Base-by-base conservation (phyloP, 2,329 filamentous ascomycete genomes). In the Aspergillus bombycis region DNA sequence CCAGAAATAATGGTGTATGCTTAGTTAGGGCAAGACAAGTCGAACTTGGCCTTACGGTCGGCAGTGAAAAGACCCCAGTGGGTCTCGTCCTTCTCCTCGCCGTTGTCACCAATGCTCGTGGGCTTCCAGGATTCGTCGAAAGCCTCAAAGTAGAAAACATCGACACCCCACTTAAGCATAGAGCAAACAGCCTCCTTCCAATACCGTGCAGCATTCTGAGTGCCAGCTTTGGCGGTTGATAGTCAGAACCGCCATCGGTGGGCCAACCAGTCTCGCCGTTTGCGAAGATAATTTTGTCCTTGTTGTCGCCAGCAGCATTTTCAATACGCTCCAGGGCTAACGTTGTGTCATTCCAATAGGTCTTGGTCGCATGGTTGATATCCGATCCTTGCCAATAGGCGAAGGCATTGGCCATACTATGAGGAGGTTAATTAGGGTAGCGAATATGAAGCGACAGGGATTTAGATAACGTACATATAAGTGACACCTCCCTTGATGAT, bases 111-210 rank as follows among this genome's bases (percentile, higher is more conserved):
- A 65, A 84, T 78, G 67, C 83, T 85, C 52, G 82, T 76, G 60
- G 89, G 88, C 85, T 91, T 91, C 87, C 88, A 90, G 63, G 85
- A 81, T 84, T 92, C 89, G 70, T 91, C 89, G 70, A 90, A 91
- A 50, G 89, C 89, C 82, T 91, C 89, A 69, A 92, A 92, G 79
- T 86, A 89, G 80, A 91, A 91, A 61, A 88, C 85, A 70, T 91
- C 90, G 67, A 88, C 82, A 64, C 87, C 87, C 86, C 87, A 90
- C 66, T 81, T 82, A 41, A 90, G 78, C 72, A 89, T 84, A 58
- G 84, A 84, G 76, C 89, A 91, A 71, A 91, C 84, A 67, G 84
- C 86, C 53, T 85, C 75, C 70, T 85, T 79, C 80, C 83, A 91
- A 81, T 87, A 92, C 28, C 77, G 80, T 66, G 83, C 75, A 32